These are phyloP conservation scores for Lasiosphaeris hirsuta DNA, from an alignment of 495 filamentous ascomycete genomes.

Conservation along the genomic window DNA sequence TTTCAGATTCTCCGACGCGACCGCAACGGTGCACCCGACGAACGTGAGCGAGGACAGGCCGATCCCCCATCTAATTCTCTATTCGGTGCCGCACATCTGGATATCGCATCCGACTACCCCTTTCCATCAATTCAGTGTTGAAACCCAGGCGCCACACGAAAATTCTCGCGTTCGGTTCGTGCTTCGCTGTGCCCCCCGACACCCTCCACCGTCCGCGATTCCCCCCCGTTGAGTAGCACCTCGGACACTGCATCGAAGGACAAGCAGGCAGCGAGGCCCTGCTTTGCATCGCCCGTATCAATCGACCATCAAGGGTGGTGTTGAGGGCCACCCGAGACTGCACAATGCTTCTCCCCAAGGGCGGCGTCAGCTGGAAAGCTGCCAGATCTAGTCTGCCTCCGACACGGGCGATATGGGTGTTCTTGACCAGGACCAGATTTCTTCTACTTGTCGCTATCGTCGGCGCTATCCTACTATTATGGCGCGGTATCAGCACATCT, in stretches of 20 bases:
- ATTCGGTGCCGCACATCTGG: background rate
- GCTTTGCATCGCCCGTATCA: constrained; percentile 8
- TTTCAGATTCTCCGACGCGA: background rate
- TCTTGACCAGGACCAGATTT: constrained; percentile 76
- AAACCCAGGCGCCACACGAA: constrained; percentile 8
- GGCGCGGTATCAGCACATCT: constrained; percentile 78
- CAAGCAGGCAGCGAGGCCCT: constrained; percentile 10
- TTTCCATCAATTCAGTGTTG: constrained; percentile 2
- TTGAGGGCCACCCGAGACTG: constrained; percentile 33
- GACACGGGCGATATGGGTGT: constrained; percentile 70
- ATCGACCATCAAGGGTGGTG: constrained; percentile 29
- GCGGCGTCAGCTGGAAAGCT: constrained; percentile 90
- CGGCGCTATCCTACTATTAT: constrained; percentile 78
- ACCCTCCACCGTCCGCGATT: background rate
- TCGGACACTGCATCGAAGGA: constrained; percentile 7
- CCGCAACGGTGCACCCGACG: constrained; percentile 2
- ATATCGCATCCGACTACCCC: constrained; percentile 3
- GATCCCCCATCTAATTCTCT: background rate
- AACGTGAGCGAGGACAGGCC: background rate
- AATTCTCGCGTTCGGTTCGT: constrained; percentile 15
- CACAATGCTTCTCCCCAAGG: constrained; percentile 71
- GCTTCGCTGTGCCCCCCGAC: constrained; percentile 6
- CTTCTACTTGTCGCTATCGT: constrained; percentile 69
- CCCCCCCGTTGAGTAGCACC: constrained; percentile 8
- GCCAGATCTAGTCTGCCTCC: constrained; percentile 78